These are phyloP conservation scores for Aspergillus sp. DNA, from an alignment of 2,329 filamentous ascomycete genomes.

Conservation along the genomic window DNA sequence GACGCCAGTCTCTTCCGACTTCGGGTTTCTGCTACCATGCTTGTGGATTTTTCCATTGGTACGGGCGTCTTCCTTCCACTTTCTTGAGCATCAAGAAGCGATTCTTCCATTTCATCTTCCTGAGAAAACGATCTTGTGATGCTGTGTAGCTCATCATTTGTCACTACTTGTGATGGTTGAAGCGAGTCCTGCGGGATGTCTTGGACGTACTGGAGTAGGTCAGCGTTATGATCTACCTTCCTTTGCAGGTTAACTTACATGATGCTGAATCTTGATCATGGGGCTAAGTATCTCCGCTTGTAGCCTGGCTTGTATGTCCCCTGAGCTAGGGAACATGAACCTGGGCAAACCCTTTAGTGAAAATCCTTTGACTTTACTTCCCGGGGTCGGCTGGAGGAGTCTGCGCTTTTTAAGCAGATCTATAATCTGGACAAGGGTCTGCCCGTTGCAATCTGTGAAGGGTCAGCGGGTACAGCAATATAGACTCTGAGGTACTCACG, in stretches of 20 bases:
- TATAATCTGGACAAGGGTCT: conserved; percentile 32
- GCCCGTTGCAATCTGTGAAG: conserved; percentile 33
- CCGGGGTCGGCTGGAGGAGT: conserved; percentile 31
- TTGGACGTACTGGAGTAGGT: conserved; percentile 15
- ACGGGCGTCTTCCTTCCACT: conserved; percentile 5
- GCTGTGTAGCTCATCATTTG: conserved; percentile 1
- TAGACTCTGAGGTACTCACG: conserved; percentile 26
- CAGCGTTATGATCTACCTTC: conserved; percentile 1
- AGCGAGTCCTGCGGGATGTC: neutral
- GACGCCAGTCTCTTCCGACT: conserved; percentile 15
- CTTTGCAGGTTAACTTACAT: conserved; percentile 26
- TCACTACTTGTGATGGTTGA: conserved; percentile 6
- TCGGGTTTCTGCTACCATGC: neutral
- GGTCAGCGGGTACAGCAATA: conserved; percentile 15
- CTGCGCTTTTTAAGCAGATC: conserved; percentile 31
- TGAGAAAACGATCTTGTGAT: conserved; percentile 2
- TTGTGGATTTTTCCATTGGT: conserved; percentile 1
- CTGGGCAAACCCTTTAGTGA: conserved; percentile 32
- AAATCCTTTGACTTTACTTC: conserved; percentile 35
- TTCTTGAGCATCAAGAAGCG: neutral
- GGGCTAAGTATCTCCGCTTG: conserved; percentile 34
- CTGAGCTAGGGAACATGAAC: conserved; percentile 26
- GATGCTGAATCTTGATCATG: conserved; percentile 35
- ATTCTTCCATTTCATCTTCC: neutral
- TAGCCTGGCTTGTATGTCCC: conserved; percentile 24